phyloP scores from a whole-genome alignment of 495 filamentous ascomycete genomes.

The Thozetella sp. region DNA sequence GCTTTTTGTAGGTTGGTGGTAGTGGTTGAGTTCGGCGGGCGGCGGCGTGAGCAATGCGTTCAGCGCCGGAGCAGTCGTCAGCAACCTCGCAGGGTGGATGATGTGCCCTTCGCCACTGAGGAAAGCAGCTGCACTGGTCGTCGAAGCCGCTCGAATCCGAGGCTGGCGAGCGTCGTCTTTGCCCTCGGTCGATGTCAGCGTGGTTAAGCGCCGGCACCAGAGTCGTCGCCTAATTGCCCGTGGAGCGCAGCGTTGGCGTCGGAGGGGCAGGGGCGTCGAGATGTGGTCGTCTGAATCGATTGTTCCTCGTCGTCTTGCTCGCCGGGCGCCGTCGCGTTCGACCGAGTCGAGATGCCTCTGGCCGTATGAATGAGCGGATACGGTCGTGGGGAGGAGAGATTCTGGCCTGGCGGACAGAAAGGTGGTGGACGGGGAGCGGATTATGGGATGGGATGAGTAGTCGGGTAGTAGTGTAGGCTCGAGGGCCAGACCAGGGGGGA shows the following conservation, averaged over 20 bases:
- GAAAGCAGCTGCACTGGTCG: background rate
- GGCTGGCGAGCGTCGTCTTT: background rate
- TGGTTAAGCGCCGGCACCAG: background rate
- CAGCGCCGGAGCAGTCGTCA: background rate
- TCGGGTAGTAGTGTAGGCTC: background rate
- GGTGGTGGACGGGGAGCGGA: background rate
- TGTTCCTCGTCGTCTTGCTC: background rate
- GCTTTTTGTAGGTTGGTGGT: background rate
- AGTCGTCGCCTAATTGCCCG: background rate
- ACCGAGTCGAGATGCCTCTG: background rate
- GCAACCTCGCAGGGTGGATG: background rate
- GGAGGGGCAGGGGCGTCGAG: background rate
- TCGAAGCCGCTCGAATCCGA: background rate
- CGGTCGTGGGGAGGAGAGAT: background rate
- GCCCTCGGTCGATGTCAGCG: background rate
- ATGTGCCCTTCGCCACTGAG: background rate
- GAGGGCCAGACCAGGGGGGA: conserved; percentile 1
- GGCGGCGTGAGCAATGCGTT: background rate
- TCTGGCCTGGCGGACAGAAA: conserved; percentile 1
- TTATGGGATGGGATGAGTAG: conserved; percentile 3
- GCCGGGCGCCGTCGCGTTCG: background rate
- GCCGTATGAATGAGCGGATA: conserved; percentile 2
- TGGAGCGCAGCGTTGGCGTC: background rate
- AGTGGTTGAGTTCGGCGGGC: background rate
- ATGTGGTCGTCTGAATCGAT: background rate